Base-by-base conservation (phyloP, 495 filamentous ascomycete species). In the Ramalina intermedia region DNA sequence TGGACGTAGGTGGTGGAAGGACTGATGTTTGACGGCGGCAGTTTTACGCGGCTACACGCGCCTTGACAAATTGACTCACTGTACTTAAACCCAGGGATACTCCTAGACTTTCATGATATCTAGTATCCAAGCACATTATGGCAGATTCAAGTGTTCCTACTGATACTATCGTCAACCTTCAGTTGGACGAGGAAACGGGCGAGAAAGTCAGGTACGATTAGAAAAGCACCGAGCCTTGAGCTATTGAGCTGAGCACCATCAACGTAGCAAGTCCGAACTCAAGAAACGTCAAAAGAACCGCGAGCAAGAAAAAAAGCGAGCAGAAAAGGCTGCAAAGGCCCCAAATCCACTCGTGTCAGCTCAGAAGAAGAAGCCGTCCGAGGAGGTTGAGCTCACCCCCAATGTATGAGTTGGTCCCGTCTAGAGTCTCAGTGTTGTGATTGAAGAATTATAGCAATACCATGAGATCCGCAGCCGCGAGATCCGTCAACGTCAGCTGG, bases 221-320 rank as follows among this genome's bases (percentile, higher is more conserved):
- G 23, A 35, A 24, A 17, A 9, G 3, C 4, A 3, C 39, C 11
- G 39, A 16, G 18, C 50, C 33, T 13, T 27, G 36, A n/a, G n/a
- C 11, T 18, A 8, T 47, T 54, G 36, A 36, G 3, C 3, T 33
- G 7, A 33, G 29, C 29, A 33, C 29, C 8, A 33, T 33, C 12
- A n/a, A 13, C 14, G 75, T 37, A 89, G 86, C 68, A 91, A 94
- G 79, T 77, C 82, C 21, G 87, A 90, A 67, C 72, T 91, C 63
- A 98, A 96, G 84, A 90, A 85, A 73, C 82, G 90, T 60, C 79
- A 89, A 72, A 98, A 96, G 82, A 71, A 81, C 62, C 81, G 91
- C 56, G 77, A 87, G 62, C 80, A 75, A 65, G 88, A 91, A 26
- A 81, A 80, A 54, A 82, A 84, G 69, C 94, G 93, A 81, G 81